Evolutionary conservation across 1,284 basidiomycete genomes (phyloP), one percentile per base, ranked within the genome.

Genomic region (Cystobasidiaceae sp.): DNA sequence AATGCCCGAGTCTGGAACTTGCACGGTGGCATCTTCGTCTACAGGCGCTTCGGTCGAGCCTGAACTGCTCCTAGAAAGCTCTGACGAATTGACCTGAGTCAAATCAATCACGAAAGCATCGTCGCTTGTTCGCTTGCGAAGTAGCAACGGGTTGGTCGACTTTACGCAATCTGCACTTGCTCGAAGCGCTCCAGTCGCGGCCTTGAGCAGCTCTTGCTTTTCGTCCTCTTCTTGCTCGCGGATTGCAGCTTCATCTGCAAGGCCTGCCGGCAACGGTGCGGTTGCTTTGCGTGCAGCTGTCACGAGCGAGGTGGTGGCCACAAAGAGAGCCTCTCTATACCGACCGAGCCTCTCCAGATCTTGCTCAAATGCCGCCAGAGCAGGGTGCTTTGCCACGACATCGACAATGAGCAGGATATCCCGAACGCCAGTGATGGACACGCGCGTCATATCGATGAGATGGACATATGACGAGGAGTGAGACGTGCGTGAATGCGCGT

Each of bases 341-440:
- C 80, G 79, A 67, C 81, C 82, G 25, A 94, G 80, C 70, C 81
- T 81, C 25, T 81, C 81, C 3, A 85, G 77, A 66, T 80, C 79
- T 8, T 73, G 68, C 13, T 74, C 44, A 33, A 56, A 57, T 3
- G 54, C 19, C 27, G 39, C 39, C 5, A 50, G n/a, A n/a, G 64
- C 45, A 27, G 43, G 63, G 50, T 66, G 54, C 23, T 28, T 37
- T 19, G 41, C 21, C 41, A 94, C 88, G 2, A 87, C 87, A 74
- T 97, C 93, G 50, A 96, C 91, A 57, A 97, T 86, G n/a, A 87
- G 87, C 59, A 97, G 81, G 54, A 97, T 82, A 72, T 89, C 89
- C 76, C 91, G 89, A 19, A 96, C 92, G 77, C 88, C 86, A 74
- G 94, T 91, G 56, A 97, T 90, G 27, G 93, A 89, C 78, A 96